phyloP scores from a whole-genome alignment of 208 protist species.

The Acanthamoeba sp. region DNA sequence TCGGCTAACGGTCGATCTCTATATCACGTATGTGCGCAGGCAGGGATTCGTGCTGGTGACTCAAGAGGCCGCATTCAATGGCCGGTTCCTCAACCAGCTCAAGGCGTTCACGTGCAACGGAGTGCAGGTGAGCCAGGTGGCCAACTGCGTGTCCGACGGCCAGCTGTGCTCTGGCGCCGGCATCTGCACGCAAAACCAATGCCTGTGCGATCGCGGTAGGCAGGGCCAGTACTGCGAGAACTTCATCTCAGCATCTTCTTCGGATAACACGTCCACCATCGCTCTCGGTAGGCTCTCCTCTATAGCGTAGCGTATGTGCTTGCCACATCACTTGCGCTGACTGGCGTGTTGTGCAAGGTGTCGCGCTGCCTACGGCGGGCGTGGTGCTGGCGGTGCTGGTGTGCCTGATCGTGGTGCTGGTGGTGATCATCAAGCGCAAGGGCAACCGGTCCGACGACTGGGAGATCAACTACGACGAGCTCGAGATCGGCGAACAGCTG shows the following conservation, averaged over 20 bases:
- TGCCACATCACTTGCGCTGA: not conserved
- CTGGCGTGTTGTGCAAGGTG: not conserved
- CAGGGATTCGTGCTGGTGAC: not conserved
- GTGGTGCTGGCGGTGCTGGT: not conserved
- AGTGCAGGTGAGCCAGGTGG: not conserved
- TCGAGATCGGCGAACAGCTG: slow-evolving; percentile 54
- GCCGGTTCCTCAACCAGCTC: not conserved
- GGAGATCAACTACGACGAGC: slow-evolving; percentile 56
- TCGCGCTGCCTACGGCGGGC: not conserved
- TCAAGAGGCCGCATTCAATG: not conserved
- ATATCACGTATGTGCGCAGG: no score
- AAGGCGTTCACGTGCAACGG: not conserved
- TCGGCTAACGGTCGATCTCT: no score
- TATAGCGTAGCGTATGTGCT: not conserved
- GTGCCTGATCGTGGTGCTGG: not conserved
- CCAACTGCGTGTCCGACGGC: not conserved
- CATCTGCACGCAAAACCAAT: not conserved
- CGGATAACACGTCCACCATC: not conserved
- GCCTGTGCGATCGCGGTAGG: not conserved
- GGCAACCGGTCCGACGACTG: not conserved
- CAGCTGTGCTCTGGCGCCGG: not conserved
- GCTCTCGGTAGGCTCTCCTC: not conserved
- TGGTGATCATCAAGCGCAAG: slow-evolving; percentile 3
- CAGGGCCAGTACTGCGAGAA: slow-evolving; percentile 17
- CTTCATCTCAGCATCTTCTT: not conserved